Conservation (phyloP, 129 eudicot genomes). For the Rutidosis leptorrhynchoides region DNA sequence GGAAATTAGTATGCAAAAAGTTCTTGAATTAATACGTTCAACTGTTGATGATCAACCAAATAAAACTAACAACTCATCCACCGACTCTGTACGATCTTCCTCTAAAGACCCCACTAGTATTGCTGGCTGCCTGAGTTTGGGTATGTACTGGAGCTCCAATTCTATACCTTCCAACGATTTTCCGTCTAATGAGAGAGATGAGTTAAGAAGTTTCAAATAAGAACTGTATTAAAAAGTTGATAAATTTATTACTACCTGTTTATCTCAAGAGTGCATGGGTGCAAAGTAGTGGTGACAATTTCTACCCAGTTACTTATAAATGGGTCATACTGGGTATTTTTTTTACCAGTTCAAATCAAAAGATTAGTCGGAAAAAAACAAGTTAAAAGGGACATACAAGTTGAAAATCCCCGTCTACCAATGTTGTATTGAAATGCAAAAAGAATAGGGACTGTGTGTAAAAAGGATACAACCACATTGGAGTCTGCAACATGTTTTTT, state of each 20-base stretch:
- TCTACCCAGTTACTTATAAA: too few species aligned
- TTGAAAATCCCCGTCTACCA: too few species aligned
- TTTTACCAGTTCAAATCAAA: too few species aligned
- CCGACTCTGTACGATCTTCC: constrained; percentile 28
- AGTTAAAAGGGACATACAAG: too few species aligned
- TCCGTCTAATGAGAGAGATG: constrained; percentile 3
- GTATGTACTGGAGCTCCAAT: constrained; percentile 20
- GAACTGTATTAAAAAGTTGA: too few species aligned
- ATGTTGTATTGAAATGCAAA: not conserved
- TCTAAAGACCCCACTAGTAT: constrained; percentile 11
- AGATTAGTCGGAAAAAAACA: too few species aligned
- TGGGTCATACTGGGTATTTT: too few species aligned
- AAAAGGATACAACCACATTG: constrained; percentile 85
- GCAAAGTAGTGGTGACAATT: not conserved
- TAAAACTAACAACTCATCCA: constrained; percentile 2
- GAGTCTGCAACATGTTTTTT: constrained; percentile 63
- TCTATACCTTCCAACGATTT: constrained; percentile 24
- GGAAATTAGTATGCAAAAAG: not conserved
- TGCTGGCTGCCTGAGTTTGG: constrained; percentile 4
- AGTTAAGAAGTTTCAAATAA: constrained; percentile 7
- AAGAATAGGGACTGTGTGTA: constrained; percentile 1
- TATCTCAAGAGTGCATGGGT: too few species aligned
- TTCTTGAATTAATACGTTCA: not conserved
- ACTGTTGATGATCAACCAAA: not conserved
- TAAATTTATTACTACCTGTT: too few species aligned